Conservation (phyloP, 2,329 filamentous ascomycete species). For the Penicillium sp. region DNA sequence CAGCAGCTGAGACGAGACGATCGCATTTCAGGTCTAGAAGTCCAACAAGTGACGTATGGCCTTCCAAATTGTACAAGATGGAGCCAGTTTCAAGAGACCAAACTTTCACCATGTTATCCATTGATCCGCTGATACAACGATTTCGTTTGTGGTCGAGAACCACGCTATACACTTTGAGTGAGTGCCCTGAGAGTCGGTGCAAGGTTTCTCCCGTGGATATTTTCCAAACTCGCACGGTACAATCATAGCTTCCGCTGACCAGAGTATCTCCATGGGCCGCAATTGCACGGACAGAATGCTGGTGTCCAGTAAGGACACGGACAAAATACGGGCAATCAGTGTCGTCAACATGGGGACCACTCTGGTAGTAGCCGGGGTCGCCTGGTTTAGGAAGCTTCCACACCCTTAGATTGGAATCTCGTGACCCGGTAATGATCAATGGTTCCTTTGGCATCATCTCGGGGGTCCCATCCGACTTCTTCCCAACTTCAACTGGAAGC, state of each 20-base stretch:
- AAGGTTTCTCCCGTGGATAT: conserved; percentile 92
- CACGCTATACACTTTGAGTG: conserved; percentile 95
- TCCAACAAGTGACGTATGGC: conserved; percentile 89
- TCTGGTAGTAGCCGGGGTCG: conserved; percentile 78
- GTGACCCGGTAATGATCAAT: conserved; percentile 94
- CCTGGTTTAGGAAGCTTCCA: conserved; percentile 88
- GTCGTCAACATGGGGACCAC: conserved; percentile 71
- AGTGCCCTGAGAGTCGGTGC: conserved; percentile 83
- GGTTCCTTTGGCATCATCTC: conserved; percentile 94
- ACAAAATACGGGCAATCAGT: conserved; percentile 94
- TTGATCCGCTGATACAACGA: conserved; percentile 95
- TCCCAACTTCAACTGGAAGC: conserved; percentile 79
- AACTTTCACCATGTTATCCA: conserved; percentile 98
- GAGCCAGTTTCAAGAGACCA: conserved; percentile 90
- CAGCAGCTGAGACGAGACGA: conserved; percentile 89
- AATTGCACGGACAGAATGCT: conserved; percentile 93
- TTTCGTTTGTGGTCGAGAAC: conserved; percentile 90
- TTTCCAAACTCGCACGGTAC: conserved; percentile 92
- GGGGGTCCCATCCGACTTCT: conserved; percentile 70
- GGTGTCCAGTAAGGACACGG: conserved; percentile 81
- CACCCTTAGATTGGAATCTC: conserved; percentile 90
- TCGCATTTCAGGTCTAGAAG: conserved; percentile 88
- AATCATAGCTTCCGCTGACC: conserved; percentile 97
- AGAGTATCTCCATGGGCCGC: conserved; percentile 92
- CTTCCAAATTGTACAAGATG: conserved; percentile 87